Base-by-base conservation (phyloP, 495 filamentous ascomycete species). In the Neurospora cerealis region DNA sequence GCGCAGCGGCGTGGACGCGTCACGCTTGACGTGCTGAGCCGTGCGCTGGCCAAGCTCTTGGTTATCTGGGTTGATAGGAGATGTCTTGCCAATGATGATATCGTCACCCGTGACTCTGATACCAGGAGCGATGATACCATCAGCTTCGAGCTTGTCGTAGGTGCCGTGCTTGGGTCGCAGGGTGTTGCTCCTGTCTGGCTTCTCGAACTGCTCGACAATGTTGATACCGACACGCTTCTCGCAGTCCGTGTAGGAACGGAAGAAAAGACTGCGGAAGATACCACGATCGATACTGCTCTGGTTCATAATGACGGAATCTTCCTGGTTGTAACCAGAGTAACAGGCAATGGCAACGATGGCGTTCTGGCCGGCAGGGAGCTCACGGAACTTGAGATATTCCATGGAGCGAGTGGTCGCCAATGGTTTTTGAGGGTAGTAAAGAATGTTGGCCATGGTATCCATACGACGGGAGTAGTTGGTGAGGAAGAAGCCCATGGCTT, bases 271-370 rank as follows among this genome's bases (percentile, higher is more conserved):
- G 80, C 96, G 91, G 92, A 98, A 98, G 11, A 99, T 86, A 41
- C 96, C 96, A 74, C 96, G 92, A 78, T 99, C 96, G 77, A 98
- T 98, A 77, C 93, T 96, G 84, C 93, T 96, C 83, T 99, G 96
- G 83, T 98, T 99, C 96, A 99, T 98, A 77, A 99, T 96, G 71
- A 99, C 96, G 32, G 96, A 98, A 89, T 99, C 96, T 93, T 99
- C 96, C 82, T 98, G 96, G 81, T 99, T 98, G 87, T 98, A 99
- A n/a, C 96, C 96, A 19, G 94, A 97, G 83, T 98, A 99, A 81
- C 92, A 94, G 66, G 93, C 88, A 85, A 99, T 98, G 42, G 96
- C 96, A 15, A 99, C 96, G 77, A 99, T 98, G 28, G 96, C 96
- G 77, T 99, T 99, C 83, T 99, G 96, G 8, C 96, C 96, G 36